Percentiles rank a stretch among this genome's conserved stretches.
Evolutionary conservation across 2,329 filamentous ascomycete species (phyloP).

Genomic region (Sporothrix humicola): DNA sequence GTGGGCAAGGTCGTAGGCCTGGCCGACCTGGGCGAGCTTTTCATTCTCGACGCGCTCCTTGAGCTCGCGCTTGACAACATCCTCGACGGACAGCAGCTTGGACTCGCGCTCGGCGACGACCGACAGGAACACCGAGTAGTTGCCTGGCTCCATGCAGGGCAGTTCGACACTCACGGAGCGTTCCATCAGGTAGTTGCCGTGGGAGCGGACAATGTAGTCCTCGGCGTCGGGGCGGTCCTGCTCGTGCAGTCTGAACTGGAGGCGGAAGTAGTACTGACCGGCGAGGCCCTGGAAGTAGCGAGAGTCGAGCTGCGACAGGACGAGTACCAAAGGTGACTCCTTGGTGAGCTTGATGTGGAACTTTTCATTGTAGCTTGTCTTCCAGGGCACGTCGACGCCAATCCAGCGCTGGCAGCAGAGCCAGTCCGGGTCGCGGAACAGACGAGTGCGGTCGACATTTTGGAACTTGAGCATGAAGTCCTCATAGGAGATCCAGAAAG

Average conservation of each 20-base stretch:
- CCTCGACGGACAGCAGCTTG: slow-evolving; percentile 60
- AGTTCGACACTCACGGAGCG: slow-evolving; percentile 80
- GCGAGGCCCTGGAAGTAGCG: slow-evolving; percentile 63
- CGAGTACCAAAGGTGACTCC: slow-evolving; percentile 59
- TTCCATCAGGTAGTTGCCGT: slow-evolving; percentile 64
- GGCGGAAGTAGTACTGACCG: slow-evolving; percentile 61
- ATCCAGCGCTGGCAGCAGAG: slow-evolving; percentile 54
- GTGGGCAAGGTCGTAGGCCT: slow-evolving; percentile 73
- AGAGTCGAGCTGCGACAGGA: slow-evolving; percentile 62
- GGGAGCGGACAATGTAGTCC: slow-evolving; percentile 62
- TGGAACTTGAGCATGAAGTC: slow-evolving; percentile 65
- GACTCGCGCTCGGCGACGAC: slow-evolving; percentile 69
- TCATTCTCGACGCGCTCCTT: slow-evolving; percentile 71
- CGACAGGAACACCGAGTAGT: slow-evolving; percentile 77
- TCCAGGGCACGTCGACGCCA: slow-evolving; percentile 59
- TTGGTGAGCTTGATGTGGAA: slow-evolving; percentile 58
- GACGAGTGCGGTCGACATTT: slow-evolving; percentile 62
- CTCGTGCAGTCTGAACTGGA: slow-evolving; percentile 61
- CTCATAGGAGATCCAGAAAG: slow-evolving; percentile 65
- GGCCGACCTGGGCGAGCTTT: slow-evolving; percentile 74
- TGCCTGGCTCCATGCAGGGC: slow-evolving; percentile 70
- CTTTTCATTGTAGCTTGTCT: slow-evolving; percentile 60
- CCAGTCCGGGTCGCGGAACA: slow-evolving; percentile 62
- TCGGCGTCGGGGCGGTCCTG: slow-evolving; percentile 51
- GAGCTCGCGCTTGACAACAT: slow-evolving; percentile 70